Evolutionary conservation across 1,284 basidiomycete genomes (phyloP).

Genomic region (Cerrena zonata): DNA sequence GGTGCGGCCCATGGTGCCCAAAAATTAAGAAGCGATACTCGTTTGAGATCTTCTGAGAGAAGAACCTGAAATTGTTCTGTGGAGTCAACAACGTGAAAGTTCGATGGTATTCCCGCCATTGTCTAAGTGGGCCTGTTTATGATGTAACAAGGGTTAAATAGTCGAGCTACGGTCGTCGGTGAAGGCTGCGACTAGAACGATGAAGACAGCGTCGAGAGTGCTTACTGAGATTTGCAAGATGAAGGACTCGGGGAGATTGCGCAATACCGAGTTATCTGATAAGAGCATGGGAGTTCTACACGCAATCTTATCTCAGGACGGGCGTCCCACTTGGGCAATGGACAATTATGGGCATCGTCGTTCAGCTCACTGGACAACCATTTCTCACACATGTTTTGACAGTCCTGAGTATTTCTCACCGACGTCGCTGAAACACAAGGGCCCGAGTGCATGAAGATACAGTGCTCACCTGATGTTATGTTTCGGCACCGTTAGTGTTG

Average conservation of each 20-base stretch:
- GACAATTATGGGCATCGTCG: not conserved
- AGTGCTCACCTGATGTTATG: too few species aligned
- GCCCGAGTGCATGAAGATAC: too few species aligned
- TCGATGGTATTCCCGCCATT: constrained; percentile 26
- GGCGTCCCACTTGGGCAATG: too few species aligned
- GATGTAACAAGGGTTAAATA: too few species aligned
- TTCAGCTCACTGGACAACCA: not conserved
- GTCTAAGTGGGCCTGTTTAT: too few species aligned
- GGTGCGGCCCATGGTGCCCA: constrained; percentile 92
- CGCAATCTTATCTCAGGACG: not conserved
- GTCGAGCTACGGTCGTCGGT: too few species aligned
- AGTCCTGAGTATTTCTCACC: too few species aligned
- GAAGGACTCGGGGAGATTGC: constrained; percentile 12
- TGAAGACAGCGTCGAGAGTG: not conserved
- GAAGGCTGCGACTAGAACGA: not conserved
- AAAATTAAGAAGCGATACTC: constrained; percentile 84
- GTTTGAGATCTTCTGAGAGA: constrained; percentile 69
- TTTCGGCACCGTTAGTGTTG: too few species aligned
- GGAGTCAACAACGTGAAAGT: constrained; percentile 55
- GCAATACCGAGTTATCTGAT: constrained; percentile 18
- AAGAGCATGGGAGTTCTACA: constrained; percentile 4
- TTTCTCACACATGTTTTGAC: too few species aligned
- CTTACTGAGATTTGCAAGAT: constrained; percentile 3
- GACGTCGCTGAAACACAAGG: too few species aligned
- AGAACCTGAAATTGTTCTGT: constrained; percentile 70